Evolutionary conservation across 2,329 filamentous ascomycete species (phyloP), one percentile per base, ranked within the genome.

Genomic region (Proliferodiscus dingleyae): DNA sequence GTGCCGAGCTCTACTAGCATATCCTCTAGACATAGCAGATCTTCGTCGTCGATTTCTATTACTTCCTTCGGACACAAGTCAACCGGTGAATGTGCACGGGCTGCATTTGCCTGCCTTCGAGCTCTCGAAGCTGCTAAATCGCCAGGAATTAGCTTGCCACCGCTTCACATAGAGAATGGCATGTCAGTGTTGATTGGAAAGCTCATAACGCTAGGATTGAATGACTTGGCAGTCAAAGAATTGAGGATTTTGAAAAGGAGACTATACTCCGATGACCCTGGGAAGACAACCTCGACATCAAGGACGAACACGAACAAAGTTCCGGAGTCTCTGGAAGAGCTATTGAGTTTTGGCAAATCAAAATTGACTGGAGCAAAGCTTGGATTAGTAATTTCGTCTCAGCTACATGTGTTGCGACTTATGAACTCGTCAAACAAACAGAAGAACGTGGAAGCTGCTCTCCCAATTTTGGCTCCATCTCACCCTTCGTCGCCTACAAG

Each of bases 141-240:
- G 1, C 67, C 75, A 5, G 71, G 74, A 7, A 66, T 80, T 8
- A 66, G 74, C 8, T 68, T 82, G n/a, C 74, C 79, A 1, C 73
- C 77, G 36, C 67, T 86, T 30, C 85, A 90, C 59, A 64, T 90
- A 3, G 87, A 90, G 61, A 81, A 73, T 48, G 87, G 85, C 43
- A 85, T 87, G 73, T 77, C 84, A 13, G 80, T 82, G 0, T 72
- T 90, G 43, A 66, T 84, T 30, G 77, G 77, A 30, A 87, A 82
- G 60, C 69, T 90, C 1, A 67, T 89, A 11, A 68, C 71, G 0
- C 69, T 88, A 38, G 78, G 79, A 1, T 64, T 89, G 41, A 77
- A 85, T 37, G 77, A 81, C n/a, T 70, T 83, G 46, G 85, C 87
- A 0, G 65, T 80, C 33, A 86, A 81, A 58, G 86, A 90, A 57